These are phyloP conservation scores for Fagopyrum homotropicum DNA, from an alignment of 148 eudicot genomes.

Conservation along the genomic window DNA sequence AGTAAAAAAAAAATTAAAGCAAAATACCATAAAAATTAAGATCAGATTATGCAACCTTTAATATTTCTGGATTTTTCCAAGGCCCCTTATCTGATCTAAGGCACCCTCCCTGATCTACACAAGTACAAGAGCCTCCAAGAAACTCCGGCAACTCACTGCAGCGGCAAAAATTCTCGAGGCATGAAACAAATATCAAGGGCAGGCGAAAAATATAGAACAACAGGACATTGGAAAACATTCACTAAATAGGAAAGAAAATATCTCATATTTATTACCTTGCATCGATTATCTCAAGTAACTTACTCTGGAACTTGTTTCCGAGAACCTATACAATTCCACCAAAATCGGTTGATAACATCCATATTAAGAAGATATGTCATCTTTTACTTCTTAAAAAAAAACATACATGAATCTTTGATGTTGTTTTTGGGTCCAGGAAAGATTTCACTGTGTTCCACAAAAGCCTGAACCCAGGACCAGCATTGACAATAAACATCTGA, in stretches of 20 bases:
- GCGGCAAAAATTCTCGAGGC: neutral
- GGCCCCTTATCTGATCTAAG: slow-evolving; percentile 91
- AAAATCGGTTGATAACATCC: neutral
- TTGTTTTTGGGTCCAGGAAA: slow-evolving; percentile 88
- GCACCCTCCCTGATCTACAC: slow-evolving; percentile 84
- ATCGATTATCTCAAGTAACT: slow-evolving; percentile 79
- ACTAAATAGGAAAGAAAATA: neutral
- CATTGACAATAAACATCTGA: slow-evolving; percentile 94
- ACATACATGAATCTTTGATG: slow-evolving; percentile 86
- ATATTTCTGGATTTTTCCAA: slow-evolving; percentile 77
- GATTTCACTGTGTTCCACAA: slow-evolving; percentile 83
- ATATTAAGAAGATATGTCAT: neutral
- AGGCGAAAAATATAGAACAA: neutral
- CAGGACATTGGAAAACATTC: neutral
- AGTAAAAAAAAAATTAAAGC: neutral
- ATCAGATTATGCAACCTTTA: slow-evolving; percentile 41
- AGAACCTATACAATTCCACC: slow-evolving; percentile 50
- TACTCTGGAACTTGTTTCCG: slow-evolving; percentile 86
- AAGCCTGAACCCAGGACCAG: slow-evolving; percentile 96
- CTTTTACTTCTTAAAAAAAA: neutral
- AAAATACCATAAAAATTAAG: neutral
- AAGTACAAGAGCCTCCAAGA: slow-evolving; percentile 86
- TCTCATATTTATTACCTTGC: slow-evolving; percentile 43
- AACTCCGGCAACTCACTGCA: slow-evolving; percentile 88
- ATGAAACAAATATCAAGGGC: slow-evolving; percentile 7